These are phyloP conservation scores for Pugionium dolabratum DNA, from an alignment of 345 rosid genomes.

Conservation along the genomic window DNA sequence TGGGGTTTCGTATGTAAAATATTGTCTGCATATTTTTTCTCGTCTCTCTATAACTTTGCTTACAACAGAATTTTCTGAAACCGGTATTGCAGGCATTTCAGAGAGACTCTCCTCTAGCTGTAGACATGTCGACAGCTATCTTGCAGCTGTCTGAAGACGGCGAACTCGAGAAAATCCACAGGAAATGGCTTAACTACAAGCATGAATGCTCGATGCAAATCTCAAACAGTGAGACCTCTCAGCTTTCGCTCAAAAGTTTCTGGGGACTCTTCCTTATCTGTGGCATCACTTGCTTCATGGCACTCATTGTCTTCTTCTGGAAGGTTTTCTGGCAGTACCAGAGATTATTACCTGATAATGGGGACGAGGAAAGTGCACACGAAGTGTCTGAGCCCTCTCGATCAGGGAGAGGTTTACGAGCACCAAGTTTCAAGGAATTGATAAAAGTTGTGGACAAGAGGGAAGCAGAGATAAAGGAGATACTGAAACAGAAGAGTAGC, in stretches of 20 bases:
- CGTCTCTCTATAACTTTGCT: conserved; percentile 6
- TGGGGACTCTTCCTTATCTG: conserved; percentile 97
- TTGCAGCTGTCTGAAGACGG: conserved; percentile 91
- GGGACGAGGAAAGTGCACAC: conserved; percentile 40
- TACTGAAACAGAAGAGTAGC: conserved; percentile 54
- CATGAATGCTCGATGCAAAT: conserved; percentile 58
- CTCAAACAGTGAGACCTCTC: conserved; percentile 43
- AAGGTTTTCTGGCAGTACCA: conserved; percentile 64
- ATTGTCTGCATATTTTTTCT: neutral
- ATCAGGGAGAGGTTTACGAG: conserved; percentile 44
- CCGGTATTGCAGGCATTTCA: conserved; percentile 71
- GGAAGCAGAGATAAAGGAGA: conserved; percentile 59
- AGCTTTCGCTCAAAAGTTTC: conserved; percentile 77
- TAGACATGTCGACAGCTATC: conserved; percentile 88
- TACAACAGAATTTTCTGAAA: conserved; percentile 13
- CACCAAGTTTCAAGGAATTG: conserved; percentile 56
- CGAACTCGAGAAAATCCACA: conserved; percentile 75
- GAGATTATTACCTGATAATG: conserved; percentile 48
- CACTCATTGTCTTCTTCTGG: conserved; percentile 61
- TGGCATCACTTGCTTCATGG: conserved; percentile 65
- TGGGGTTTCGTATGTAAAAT: conserved; percentile 95
- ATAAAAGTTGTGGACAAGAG: conserved; percentile 64
- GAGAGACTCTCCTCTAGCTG: conserved; percentile 89
- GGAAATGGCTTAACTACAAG: conserved; percentile 69
- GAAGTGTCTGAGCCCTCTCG: conserved; percentile 55